Conservation (phyloP, 305 asterid species). For the Nicotiana rustica region DNA sequence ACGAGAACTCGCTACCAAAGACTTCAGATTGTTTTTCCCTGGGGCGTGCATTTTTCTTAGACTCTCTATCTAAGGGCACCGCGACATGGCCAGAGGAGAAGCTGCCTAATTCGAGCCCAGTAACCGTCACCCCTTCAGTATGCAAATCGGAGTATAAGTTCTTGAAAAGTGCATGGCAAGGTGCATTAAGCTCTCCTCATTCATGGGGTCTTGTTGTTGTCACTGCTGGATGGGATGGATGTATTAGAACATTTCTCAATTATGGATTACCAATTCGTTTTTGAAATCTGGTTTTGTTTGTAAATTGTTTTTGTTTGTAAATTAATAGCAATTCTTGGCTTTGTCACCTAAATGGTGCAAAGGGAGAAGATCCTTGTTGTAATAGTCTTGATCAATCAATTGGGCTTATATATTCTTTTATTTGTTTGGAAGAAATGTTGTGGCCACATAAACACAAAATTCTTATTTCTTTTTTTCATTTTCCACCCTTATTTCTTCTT, state of each 20-base stretch:
- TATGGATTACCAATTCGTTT: constrained; percentile 72
- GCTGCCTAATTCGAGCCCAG: constrained; percentile 46
- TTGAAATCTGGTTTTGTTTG: constrained; percentile 40
- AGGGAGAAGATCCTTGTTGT: not conserved
- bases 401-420: constrained; percentile 1
- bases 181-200: constrained; percentile 64
- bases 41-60: constrained; percentile 66
- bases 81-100: constrained; percentile 84
- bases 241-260: constrained; percentile 80
- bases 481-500: too few species aligned
- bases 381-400: not conserved
- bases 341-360: not conserved
- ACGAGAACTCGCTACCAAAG: constrained; percentile 56
- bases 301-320: not conserved
- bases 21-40: constrained; percentile 57
- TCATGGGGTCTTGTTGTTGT: constrained; percentile 82
- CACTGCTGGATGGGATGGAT: constrained; percentile 86
- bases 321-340: constrained; percentile 10
- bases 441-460: too few species aligned
- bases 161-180: constrained; percentile 65
- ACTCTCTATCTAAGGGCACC: constrained; percentile 58
- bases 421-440: not conserved
- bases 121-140: constrained; percentile 42
- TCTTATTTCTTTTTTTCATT: too few species aligned
- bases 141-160: constrained; percentile 66